A percentile compares a stretch with the other conserved stretches of the same genome.
Conservation (phyloP, 2,329 filamentous ascomycete species). For the Pestalotiopsis sp. region DNA sequence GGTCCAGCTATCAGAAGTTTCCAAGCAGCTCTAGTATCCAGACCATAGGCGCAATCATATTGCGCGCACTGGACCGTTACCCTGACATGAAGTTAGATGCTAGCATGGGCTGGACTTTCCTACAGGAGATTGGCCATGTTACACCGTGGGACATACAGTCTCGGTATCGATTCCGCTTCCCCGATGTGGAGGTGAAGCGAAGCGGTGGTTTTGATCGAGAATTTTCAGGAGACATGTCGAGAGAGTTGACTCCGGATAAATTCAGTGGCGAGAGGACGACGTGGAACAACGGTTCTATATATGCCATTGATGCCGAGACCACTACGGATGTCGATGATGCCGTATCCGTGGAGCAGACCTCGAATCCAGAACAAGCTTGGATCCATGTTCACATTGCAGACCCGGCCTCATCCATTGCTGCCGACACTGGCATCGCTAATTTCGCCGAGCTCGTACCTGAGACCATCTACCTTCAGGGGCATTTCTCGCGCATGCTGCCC, state of each 20-base stretch:
- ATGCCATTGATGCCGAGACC: constrained; percentile 70
- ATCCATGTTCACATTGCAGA: constrained; percentile 80
- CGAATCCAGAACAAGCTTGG: constrained; percentile 63
- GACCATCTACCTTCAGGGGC: constrained; percentile 63
- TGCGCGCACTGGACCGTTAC: constrained; percentile 67
- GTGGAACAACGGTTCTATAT: constrained; percentile 63
- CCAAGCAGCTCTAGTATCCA: constrained; percentile 54
- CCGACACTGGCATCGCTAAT: constrained; percentile 59
- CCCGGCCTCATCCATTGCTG: constrained; percentile 70
- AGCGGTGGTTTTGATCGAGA: constrained; percentile 44
- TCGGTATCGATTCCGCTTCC: constrained; percentile 62
- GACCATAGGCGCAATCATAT: constrained; percentile 64
- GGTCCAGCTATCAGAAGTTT: constrained; percentile 63
- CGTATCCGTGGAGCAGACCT: constrained; percentile 68
- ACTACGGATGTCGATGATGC: constrained; percentile 80
- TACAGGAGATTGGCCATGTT: constrained; percentile 76
- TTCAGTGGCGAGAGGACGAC: constrained; percentile 57
- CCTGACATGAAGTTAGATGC: constrained; percentile 47
- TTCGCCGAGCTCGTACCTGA: constrained; percentile 64
- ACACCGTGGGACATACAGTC: constrained; percentile 71
- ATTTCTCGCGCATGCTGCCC: constrained; percentile 61
- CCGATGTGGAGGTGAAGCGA: constrained; percentile 46
- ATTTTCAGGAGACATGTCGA: constrained; percentile 33
- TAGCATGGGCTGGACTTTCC: constrained; percentile 62
- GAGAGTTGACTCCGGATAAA: constrained; percentile 43